Conservation (phyloP, 208 protist genomes). For the Leishmania tropica region DNA sequence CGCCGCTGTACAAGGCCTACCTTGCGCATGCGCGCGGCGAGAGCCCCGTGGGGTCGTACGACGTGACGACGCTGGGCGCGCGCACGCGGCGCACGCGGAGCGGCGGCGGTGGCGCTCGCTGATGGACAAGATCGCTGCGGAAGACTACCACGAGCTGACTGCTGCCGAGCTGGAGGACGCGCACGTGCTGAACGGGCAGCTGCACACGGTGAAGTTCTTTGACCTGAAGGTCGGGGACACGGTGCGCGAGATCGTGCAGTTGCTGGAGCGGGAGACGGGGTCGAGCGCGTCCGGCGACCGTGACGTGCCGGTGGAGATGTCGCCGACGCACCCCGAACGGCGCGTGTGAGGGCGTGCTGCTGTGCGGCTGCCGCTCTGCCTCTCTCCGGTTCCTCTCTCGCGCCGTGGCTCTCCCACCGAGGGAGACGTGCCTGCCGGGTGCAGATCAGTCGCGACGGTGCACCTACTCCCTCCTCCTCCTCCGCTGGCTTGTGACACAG, state of each 20-base stretch:
- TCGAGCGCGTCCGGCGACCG: conserved; percentile 49
- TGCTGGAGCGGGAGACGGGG: conserved; percentile 59
- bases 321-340: conserved; percentile 80
- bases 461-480: neutral
- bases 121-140: conserved; percentile 75
- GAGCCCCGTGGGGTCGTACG: conserved; percentile 60
- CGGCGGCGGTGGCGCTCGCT: conserved; percentile 74
- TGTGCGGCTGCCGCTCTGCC: neutral
- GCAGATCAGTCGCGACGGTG: neutral
- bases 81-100: conserved; percentile 44
- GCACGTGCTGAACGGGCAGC: conserved; percentile 66
- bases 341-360: conserved; percentile 56
- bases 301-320: conserved; percentile 51
- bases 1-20: conserved; percentile 68
- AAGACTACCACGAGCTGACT: conserved; percentile 77
- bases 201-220: conserved; percentile 89
- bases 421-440: neutral
- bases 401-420: neutral
- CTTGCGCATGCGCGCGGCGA: conserved; percentile 61
- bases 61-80: conserved; percentile 52
- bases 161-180: conserved; percentile 61
- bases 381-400: neutral
- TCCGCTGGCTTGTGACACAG: neutral
- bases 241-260: conserved; percentile 73
- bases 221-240: conserved; percentile 88